Base-by-base conservation (phyloP, 192 early-diverging fungal species). In the Funneliformis mosseae region DNA sequence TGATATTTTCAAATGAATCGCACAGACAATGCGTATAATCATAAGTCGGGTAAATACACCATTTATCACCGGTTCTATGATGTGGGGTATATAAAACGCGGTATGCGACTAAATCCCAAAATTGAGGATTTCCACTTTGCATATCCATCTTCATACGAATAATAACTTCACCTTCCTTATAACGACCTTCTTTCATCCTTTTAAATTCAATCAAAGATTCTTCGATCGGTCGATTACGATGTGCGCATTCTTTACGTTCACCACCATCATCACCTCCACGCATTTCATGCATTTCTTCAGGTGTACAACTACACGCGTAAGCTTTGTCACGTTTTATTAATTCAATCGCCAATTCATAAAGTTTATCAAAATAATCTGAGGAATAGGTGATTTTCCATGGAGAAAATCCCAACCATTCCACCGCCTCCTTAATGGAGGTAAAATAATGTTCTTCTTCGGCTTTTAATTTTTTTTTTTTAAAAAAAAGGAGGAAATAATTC, bases 121-220 rank as follows among this genome's bases (percentile, higher is more conserved):
- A 98, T 90, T 97, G 96, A 45, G 97, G 97, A 85, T 98, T 99
- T 63, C 95, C 96, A 85, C 95, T 93, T 84, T 95, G 90, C 87
- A 99, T 90, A 83, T 99, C 95, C 97, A 99, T 99, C 89, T 99
- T 99, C 98, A 99, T 99, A 81, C 98, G 92, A 86, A 99, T 80
- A 55, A 91, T 97, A 5, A 95, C 95, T 83, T 95, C 91, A 46
- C 95, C 93, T 83, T 97, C 96, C 23, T 90, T 91, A 86, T 97
- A 99, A 45, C 93, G 85, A n/a, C 98, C 98, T 77, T 95, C 93
- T 89, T 97, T 98, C 98, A 99, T 99, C 85, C 95, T 96, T 74
- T 95, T 86, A 87, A 99, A 99, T 86, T 99, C 94, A 73, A 84
- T 89, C 46, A 99, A 77, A 3, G 96, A 97, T 87, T 99, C 98